phyloP scores from a whole-genome alignment of 140 eudicot species.

The Bidens hawaiensis region DNA sequence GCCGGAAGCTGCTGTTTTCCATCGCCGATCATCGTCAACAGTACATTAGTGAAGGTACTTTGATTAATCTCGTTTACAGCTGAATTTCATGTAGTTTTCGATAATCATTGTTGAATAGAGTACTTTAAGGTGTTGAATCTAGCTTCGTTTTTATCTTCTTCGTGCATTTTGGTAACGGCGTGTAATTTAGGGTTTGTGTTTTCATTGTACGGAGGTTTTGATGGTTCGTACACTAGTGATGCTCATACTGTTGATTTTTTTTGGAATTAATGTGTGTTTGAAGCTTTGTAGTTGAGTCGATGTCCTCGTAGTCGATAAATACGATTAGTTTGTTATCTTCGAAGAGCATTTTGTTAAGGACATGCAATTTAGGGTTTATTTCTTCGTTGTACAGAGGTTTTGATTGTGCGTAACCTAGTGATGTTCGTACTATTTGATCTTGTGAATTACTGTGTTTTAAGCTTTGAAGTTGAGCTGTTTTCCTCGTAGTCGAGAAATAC shows the following conservation, averaged over 20 bases:
- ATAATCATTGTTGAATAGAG: too few species aligned
- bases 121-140: too few species aligned
- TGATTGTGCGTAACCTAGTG: background rate
- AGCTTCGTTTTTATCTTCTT: too few species aligned
- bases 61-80: background rate
- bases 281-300: background rate
- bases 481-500: too few species aligned
- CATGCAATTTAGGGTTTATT: conserved; percentile 16
- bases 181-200: conserved; percentile 22
- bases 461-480: too few species aligned
- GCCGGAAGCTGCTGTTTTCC: conserved; percentile 3
- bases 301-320: background rate
- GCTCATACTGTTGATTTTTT: background rate
- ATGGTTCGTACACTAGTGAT: background rate
- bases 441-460: too few species aligned
- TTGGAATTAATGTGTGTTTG: background rate
- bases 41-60: conserved; percentile 17
- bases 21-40: background rate
- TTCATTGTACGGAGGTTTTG: background rate
- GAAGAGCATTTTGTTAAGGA: conserved; percentile 1
- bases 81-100: too few species aligned
- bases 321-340: background rate
- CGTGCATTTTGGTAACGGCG: too few species aligned
- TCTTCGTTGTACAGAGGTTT: background rate
- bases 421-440: too few species aligned